Evolutionary conservation across 164 flowering plant species (phyloP).

Genomic region (Vitis amurensis): DNA sequence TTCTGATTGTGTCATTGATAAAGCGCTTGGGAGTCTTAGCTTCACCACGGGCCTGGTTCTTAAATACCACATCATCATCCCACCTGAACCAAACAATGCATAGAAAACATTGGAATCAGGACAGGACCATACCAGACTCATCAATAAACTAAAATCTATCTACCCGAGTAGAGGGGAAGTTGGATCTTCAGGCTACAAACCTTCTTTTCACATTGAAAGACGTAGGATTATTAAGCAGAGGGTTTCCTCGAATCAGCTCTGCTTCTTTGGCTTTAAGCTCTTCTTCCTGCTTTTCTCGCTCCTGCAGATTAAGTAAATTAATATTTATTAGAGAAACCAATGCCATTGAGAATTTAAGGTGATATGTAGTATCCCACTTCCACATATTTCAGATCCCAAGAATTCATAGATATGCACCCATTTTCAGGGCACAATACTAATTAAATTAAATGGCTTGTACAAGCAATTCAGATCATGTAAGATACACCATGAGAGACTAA

Average conservation of each 20-base stretch:
- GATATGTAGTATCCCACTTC: background rate
- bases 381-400: background rate
- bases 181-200: constrained; percentile 28
- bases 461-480: background rate
- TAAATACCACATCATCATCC: constrained; percentile 98
- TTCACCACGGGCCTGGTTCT: constrained; percentile 98
- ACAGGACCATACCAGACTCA: no score
- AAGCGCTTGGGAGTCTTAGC: constrained; percentile 84
- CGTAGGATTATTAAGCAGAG: constrained; percentile 69
- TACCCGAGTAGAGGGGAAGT: background rate
- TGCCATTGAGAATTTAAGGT: background rate
- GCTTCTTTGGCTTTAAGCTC: constrained; percentile 88
- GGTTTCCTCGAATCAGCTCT: constrained; percentile 84
- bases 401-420: no score
- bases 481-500: background rate
- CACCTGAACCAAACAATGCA: constrained; percentile 44
- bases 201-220: constrained; percentile 83
- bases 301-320: constrained; percentile 44
- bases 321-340: background rate
- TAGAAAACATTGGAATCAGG: no score
- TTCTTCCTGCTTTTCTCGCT: constrained; percentile 66
- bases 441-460: background rate
- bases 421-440: no score
- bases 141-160: background rate
- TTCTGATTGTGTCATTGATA: constrained; percentile 93